These are phyloP conservation scores for Phytophthora chlamydospora DNA, from an alignment of 352 stramenopile species.

Conservation along the genomic window DNA sequence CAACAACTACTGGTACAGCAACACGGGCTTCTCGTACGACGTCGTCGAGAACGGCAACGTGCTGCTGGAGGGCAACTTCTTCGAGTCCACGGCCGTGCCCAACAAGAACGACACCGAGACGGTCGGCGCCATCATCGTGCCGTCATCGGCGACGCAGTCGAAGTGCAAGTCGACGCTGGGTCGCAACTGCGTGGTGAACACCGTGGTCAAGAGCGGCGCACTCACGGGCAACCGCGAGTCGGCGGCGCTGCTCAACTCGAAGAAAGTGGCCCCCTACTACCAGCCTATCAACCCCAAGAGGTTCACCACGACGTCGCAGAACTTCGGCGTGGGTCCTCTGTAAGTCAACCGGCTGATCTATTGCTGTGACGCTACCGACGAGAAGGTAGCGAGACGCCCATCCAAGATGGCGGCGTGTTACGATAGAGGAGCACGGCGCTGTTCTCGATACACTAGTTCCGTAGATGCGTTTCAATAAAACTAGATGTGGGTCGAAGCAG, in stretches of 20 bases:
- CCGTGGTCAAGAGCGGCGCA: conserved; percentile 20
- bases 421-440: no score
- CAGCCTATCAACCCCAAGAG: conserved; percentile 10
- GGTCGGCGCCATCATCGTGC: conserved; percentile 11
- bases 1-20: conserved; percentile 61
- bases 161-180: conserved; percentile 22
- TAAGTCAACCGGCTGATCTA: neutral
- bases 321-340: conserved; percentile 15
- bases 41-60: conserved; percentile 38
- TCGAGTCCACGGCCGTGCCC: conserved; percentile 31
- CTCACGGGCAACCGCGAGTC: conserved; percentile 16
- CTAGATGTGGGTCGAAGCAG: no score
- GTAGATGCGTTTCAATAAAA: conserved; percentile 3
- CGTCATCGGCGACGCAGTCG: conserved; percentile 4
- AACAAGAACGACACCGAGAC: conserved; percentile 13
- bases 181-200: conserved; percentile 30
- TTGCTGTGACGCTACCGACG: neutral
- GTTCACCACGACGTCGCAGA: conserved; percentile 8
- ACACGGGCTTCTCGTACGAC: conserved; percentile 48
- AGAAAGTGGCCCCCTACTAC: conserved; percentile 21
- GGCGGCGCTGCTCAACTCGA: conserved; percentile 15
- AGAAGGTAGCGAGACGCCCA: conserved; percentile 2
- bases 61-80: conserved; percentile 55
- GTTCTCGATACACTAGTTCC: neutral
- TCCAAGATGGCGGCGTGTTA: no score